Base-by-base conservation (phyloP, 768 basidiomycete genomes). In the Cyclocybe aegerita region DNA sequence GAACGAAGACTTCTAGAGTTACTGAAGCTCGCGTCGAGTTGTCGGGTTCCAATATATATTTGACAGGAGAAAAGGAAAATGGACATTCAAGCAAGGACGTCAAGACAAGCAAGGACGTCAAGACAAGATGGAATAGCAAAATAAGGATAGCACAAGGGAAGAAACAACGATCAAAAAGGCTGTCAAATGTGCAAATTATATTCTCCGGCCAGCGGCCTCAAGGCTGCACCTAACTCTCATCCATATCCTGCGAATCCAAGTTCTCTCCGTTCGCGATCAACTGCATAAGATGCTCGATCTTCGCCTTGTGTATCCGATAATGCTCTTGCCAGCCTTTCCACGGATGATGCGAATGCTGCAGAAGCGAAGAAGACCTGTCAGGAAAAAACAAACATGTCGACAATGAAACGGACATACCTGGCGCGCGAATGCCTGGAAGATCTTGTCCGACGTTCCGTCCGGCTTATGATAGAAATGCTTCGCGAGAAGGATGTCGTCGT, bases 261-360 rank as follows among this genome's bases (percentile, higher is more conserved):
- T 60, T 64, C 62, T 87, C 82, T 9, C 88, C 89, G 30, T 75
- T 74, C 9, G 62, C 61, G 14, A 93, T 64, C 56, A 78, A 75
- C 52, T 82, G 72, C 38, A 90, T 86, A 36, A 89, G 77, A 67
- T 91, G 84, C 59, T 92, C 91, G 54, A 93, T 91, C 62, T 89
- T 90, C 9, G 82, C 76, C 62, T 92, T 93, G 65, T 93, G 91
- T 59, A 92, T 90, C 38, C 91, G 81, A 64, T 92, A 86, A 63
- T 93, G 91, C 60, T 93, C 91, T 65, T 93, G 91, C 91, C 91
- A 93, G 10, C 91, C 91, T 65, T 93, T 93, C 91, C 91, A 93
- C 2, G 91, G 91, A 71, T 93, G 91, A 63, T 92, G 88, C 1
- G 90, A 82, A 65, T 92, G 78, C 90, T 93, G 59, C 12, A 54